A percentile compares a stretch with the other conserved stretches of the same genome.
Conservation (phyloP, 306 rosid genomes). For the Cucumis cinereus region DNA sequence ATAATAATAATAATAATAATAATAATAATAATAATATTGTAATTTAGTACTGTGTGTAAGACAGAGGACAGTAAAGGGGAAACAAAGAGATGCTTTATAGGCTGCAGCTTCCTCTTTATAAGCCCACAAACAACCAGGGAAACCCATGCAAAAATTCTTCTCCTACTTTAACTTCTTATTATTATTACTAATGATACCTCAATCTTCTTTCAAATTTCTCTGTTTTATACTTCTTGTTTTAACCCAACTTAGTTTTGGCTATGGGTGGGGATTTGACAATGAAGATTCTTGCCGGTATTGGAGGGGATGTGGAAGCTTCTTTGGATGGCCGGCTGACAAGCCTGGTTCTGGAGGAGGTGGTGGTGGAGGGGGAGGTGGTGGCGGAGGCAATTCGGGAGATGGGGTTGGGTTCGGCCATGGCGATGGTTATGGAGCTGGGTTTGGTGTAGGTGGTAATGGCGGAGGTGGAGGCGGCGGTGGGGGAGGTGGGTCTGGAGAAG, state of each 20-base stretch:
- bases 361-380: background rate
- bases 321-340: background rate
- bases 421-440: constrained; percentile 10
- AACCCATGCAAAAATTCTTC: background rate
- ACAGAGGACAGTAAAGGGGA: background rate
- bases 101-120: background rate
- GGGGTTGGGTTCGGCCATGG: background rate
- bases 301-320: constrained; percentile 8
- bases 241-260: background rate
- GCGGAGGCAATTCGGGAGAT: background rate
- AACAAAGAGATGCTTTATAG: background rate
- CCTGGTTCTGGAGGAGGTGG: background rate
- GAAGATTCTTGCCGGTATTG: background rate
- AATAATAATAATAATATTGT: no score
- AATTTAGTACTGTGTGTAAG: background rate
- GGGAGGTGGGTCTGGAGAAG: background rate
- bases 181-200: background rate
- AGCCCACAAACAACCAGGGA: background rate
- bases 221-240: background rate
- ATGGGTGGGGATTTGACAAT: background rate
- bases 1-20: no score
- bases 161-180: background rate
- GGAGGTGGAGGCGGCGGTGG: background rate
- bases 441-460: background rate
- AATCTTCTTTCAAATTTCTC: background rate